A percentile compares a stretch with the other conserved stretches of the same genome.
Evolutionary conservation across 2,329 filamentous ascomycete species (phyloP).

Genomic region (Magnaporthales sp.): DNA sequence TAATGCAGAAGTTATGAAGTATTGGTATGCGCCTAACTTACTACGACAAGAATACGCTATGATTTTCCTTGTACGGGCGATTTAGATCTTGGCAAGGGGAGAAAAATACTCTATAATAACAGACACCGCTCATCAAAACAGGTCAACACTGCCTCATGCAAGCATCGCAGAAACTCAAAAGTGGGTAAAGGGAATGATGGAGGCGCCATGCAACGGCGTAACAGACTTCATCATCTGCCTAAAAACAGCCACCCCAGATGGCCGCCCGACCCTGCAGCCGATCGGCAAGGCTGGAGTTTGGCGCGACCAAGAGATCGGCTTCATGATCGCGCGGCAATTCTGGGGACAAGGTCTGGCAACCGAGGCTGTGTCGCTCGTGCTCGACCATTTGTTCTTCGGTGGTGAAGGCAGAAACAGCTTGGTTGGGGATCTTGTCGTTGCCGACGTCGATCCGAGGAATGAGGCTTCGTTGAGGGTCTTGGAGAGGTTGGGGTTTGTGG

Average conservation of each 20-base stretch:
- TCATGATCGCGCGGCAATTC: background rate
- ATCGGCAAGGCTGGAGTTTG: conserved; percentile 5
- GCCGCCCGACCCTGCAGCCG: background rate
- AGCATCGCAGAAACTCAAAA: background rate
- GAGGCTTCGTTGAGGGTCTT: background rate
- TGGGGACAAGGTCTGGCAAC: conserved; percentile 3
- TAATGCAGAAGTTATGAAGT: conserved; percentile 4
- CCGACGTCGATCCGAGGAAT: conserved; percentile 5
- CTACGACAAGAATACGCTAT: background rate
- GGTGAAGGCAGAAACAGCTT: background rate
- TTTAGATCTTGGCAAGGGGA: background rate
- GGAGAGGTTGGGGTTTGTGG: conserved; percentile 3
- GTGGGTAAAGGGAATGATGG: conserved; percentile 2
- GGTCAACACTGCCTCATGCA: conserved; percentile 4
- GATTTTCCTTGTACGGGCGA: background rate
- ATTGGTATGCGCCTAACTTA: background rate
- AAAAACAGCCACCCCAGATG: background rate
- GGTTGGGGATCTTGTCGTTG: background rate
- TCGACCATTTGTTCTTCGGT: conserved; percentile 2
- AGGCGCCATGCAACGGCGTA: conserved; percentile 3
- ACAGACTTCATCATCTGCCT: conserved; percentile 6
- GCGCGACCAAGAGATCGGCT: conserved; percentile 6
- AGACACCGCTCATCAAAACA: background rate
- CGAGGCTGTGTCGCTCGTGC: conserved; percentile 1
- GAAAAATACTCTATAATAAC: background rate